phyloP scores from a whole-genome alignment of 2,329 filamentous ascomycete genomes.

The Alternaria sp. region DNA sequence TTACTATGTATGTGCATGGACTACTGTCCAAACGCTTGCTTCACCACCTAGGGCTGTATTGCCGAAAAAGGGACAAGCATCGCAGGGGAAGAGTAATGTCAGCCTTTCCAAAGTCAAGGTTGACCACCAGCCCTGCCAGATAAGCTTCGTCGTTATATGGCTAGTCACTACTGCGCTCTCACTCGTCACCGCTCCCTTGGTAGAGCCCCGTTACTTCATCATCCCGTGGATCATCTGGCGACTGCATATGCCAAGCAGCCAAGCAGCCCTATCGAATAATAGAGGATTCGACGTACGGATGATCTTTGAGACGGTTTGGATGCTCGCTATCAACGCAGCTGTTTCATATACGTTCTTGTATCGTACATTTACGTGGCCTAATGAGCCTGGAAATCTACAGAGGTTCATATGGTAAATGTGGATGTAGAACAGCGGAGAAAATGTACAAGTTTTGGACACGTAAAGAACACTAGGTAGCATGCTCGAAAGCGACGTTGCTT shows the following conservation, averaged over 20 bases:
- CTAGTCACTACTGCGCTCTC: conserved; percentile 77
- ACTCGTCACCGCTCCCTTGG: conserved; percentile 85
- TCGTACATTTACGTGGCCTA: conserved; percentile 72
- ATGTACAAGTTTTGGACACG: no score
- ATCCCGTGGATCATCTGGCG: conserved; percentile 95
- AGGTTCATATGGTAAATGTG: conserved; percentile 72
- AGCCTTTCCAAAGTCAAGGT: conserved; percentile 15
- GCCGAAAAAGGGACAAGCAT: conserved; percentile 4
- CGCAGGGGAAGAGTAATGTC: conserved; percentile 7
- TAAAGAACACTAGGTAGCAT: no score
- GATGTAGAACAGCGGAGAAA: neutral
- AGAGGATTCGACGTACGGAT: conserved; percentile 53
- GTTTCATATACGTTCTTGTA: conserved; percentile 77
- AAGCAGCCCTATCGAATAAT: conserved; percentile 36
- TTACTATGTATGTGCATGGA: conserved; percentile 76
- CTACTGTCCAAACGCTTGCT: conserved; percentile 70
- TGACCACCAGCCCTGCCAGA: conserved; percentile 28
- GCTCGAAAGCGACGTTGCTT: no score
- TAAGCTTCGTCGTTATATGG: conserved; percentile 66
- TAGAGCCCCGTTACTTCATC: conserved; percentile 96
- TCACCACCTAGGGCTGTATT: conserved; percentile 33
- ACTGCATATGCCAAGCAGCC: conserved; percentile 69
- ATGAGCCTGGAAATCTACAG: conserved; percentile 69
- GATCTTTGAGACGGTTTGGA: conserved; percentile 74
- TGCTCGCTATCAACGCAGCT: conserved; percentile 67